Base-by-base conservation (phyloP, 2,329 filamentous ascomycete species). In the Byssoonygena ceratinophila region DNA sequence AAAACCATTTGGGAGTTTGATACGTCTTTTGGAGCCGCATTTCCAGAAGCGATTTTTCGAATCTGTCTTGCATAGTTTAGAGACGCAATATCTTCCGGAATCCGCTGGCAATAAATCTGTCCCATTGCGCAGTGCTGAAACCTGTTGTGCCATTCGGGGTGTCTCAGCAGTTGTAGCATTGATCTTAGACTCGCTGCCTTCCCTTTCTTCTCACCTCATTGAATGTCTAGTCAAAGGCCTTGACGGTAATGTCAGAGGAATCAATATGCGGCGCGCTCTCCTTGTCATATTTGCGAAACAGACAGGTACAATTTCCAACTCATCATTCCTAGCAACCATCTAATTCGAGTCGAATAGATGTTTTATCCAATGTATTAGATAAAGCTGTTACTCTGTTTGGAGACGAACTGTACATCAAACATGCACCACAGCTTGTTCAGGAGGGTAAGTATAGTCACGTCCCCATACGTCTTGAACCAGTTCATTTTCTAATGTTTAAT, bases 371-470 rank as follows among this genome's bases (percentile, higher is more conserved):
- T 14, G 86, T 32, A 65, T 91, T 52, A 81, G 89, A 60, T 23
- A 87, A 81, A 62, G 79, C 76, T 46, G 71, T 95, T 46, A 74
- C 73, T 36, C 79, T 84, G 46, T 95, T 97, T 66, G 87, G 87
- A 0, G 90, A 96, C 60, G 81, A 85, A 46, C 73, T 97, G 9
- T 94, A 89, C 61, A 88, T 97, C 59, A 85, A 81, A 54, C 89
- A 97, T 67, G 80, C 85, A 0, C 83, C 90, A 4, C 79, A 85
- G n/a, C 64, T 92, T 36, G 85, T 90, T 62, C 92, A 98, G 76
- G 87, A 97, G 77, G 84, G 88, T 86, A 69, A 60, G 69, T 23
- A 23, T 37, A 37, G 8, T 18, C 11, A 41, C 27, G 29, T 11
- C 40, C 22, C 9, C 18, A 3, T 3, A 34, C 5, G 3, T 6